Conservation (phyloP, 257 asterid genomes). For the Gentiana straminea region DNA sequence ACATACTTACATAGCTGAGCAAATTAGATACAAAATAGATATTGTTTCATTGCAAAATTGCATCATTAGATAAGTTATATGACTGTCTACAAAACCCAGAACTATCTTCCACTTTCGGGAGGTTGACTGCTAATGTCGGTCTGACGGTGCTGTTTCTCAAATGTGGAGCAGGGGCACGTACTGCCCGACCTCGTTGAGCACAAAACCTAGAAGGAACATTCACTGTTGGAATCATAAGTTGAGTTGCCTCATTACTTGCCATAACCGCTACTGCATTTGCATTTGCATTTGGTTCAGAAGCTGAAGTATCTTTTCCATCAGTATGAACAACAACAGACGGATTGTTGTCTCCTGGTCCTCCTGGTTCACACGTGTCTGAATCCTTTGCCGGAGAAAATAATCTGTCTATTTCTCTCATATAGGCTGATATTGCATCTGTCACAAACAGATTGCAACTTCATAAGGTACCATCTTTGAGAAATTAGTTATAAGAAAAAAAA, state of each 20-base stretch:
- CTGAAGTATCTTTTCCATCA: conserved; percentile 7
- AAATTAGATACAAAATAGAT: no score
- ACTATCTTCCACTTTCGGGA: no score
- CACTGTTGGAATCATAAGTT: background rate
- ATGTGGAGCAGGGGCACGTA: conserved; percentile 49
- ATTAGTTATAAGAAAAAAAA: no score
- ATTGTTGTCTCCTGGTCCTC: conserved; percentile 14
- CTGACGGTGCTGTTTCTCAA: conserved; percentile 13
- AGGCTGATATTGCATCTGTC: no score
- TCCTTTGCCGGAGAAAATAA: background rate
- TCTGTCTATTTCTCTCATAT: no score
- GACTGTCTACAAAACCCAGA: no score
- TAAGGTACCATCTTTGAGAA: no score
- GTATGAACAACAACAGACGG: conserved; percentile 1
- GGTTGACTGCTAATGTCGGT: background rate
- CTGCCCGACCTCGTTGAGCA: background rate
- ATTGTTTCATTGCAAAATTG: no score
- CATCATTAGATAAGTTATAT: no score
- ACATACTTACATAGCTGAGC: no score
- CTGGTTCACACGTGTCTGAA: conserved; percentile 11
- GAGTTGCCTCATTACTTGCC: background rate
- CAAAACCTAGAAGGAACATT: conserved; percentile 1
- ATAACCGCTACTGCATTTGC: conserved; percentile 2
- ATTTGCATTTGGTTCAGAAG: conserved; percentile 2
- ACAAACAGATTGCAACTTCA: no score